Base-by-base conservation (phyloP, 768 basidiomycete genomes). In the Sporobolomyces roseus region DNA sequence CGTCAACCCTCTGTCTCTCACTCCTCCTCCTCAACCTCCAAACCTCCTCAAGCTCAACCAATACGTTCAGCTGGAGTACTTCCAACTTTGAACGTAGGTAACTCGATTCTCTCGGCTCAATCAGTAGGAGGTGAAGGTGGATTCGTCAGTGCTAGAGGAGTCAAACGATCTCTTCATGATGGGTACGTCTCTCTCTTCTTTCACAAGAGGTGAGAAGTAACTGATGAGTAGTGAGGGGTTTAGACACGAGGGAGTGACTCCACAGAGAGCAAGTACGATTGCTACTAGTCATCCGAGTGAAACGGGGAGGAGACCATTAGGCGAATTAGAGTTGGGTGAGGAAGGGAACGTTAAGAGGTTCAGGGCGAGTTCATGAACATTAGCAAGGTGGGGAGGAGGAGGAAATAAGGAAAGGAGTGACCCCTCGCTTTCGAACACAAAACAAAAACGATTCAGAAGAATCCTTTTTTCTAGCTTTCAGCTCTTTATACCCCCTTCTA, bases 121-220 rank as follows among this genome's bases (percentile, higher is more conserved):
- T 32, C 30, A 54, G 32, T 23, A 35, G 19, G 14, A 54, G 30
- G 45, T 30, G 23, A 19, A 19, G 41, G n/a, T 29, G 56, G 56
- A 9, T 60, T 60, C 45, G 29, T 48, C 30, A 60, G 30, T 33
- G 58, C 58, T 7, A 30, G 23, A 60, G 45, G 58, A 17, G 56
- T 59, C 27, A 59, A 59, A 30, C 4, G 41, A 29, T 7, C 16
- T 8, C 21, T 21, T 30, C 36, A 46, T 3, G 56, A 58, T 13
- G 4, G 8, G 53, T 54, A 35, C 13, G 30, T 33, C 53, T 16
- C 53, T 33, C 33, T 54, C 53, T 54, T 35, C 53, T 21, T 29
- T 32, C 25, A 29, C 50, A 14, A 8, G 6, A 14, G 14, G 25
- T 27, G 6, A 27, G 30, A 27, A 16, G 10, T 51, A 29, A 46